A percentile compares a stretch with the other conserved stretches of the same genome.
These are phyloP conservation scores for Trichosanthes cucumerina DNA, from an alignment of 306 rosid genomes.

Conservation along the genomic window DNA sequence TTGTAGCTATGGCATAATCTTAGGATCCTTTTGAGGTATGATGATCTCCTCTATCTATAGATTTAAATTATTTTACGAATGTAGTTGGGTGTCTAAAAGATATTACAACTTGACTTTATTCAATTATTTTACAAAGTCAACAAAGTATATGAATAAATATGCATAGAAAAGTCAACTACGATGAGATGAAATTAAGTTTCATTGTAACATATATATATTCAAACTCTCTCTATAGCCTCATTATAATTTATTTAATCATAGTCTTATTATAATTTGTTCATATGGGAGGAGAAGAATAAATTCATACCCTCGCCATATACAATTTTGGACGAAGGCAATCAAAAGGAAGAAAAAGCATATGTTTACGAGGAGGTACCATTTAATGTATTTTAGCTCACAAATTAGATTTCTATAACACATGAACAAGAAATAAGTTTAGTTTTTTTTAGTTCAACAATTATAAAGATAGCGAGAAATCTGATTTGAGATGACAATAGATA, in stretches of 20 bases:
- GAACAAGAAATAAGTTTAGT: too few relatives aligned
- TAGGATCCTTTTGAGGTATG: background rate
- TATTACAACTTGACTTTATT: background rate
- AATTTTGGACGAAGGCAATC: too few relatives aligned
- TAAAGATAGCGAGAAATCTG: too few relatives aligned
- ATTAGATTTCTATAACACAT: too few relatives aligned
- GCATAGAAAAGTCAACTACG: background rate
- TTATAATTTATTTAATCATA: too few relatives aligned
- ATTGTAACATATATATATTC: background rate
- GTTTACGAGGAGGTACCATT: too few relatives aligned
- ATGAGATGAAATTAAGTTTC: background rate
- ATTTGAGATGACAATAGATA: background rate
- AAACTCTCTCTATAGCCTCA: background rate
- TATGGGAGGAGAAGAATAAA: too few relatives aligned
- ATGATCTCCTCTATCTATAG: background rate
- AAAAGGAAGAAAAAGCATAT: too few relatives aligned
- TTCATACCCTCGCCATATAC: too few relatives aligned
- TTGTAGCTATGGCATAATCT: background rate
- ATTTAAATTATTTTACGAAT: background rate
- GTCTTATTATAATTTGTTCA: too few relatives aligned
- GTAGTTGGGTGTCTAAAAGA: background rate
- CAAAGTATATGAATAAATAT: background rate
- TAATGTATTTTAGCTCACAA: too few relatives aligned
- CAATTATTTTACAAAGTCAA: background rate
- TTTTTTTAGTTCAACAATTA: background rate